Conservation (phyloP, 2,329 filamentous ascomycete genomes). For the Epichloe brachyelytri region DNA sequence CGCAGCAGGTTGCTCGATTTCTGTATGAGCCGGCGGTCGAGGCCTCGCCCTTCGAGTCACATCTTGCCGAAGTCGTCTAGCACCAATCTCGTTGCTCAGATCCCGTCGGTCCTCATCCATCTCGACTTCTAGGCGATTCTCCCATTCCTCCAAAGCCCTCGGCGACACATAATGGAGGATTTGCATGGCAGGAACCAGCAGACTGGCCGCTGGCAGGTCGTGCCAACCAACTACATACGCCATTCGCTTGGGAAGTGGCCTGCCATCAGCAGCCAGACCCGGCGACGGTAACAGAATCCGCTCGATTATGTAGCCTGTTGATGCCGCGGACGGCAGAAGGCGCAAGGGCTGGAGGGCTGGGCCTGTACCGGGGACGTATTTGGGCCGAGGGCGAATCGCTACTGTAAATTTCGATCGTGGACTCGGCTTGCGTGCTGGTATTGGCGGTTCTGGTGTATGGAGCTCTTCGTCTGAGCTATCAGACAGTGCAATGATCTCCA, state of each 20-base stretch:
- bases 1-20: conserved; percentile 13
- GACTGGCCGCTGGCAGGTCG: conserved; percentile 35
- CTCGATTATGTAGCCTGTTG: conserved; percentile 43
- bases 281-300: conserved; percentile 33
- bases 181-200: conserved; percentile 31
- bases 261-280: conserved; percentile 20
- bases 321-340: conserved; percentile 35
- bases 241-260: conserved; percentile 28
- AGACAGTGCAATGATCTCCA: not conserved
- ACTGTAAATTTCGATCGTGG: not conserved
- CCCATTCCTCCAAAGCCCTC: conserved; percentile 42
- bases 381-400: conserved; percentile 7
- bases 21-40: conserved; percentile 16
- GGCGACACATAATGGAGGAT: conserved; percentile 48
- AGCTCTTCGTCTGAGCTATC: conserved; percentile 1
- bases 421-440: not conserved
- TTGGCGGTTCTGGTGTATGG: not conserved
- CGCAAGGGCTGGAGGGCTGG: conserved; percentile 34
- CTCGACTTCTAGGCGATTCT: conserved; percentile 31
- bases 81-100: conserved; percentile 14
- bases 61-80: conserved; percentile 5
- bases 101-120: conserved; percentile 26
- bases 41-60: conserved; percentile 10
- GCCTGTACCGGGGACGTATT: conserved; percentile 33
- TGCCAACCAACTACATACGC: conserved; percentile 43